These are phyloP conservation scores for Coleophoma crateriformis DNA, from an alignment of 2,329 filamentous ascomycete genomes.

Conservation along the genomic window DNA sequence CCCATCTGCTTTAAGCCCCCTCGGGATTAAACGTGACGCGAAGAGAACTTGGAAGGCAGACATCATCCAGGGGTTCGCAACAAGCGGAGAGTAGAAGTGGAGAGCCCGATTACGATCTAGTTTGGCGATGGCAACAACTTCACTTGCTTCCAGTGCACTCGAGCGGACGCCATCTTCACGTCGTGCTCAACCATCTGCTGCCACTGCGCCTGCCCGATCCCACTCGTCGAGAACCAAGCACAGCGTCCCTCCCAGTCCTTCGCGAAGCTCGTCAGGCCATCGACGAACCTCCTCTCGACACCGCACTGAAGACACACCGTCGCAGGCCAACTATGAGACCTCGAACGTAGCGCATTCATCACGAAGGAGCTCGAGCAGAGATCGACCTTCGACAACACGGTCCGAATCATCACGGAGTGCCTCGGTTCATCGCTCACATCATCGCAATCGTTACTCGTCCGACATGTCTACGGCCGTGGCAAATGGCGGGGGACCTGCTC, in stretches of 20 bases:
- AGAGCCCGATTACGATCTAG: neutral
- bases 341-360: slow-evolving; percentile 49
- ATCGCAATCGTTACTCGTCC: slow-evolving; percentile 30
- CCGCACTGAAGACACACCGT: slow-evolving; percentile 34
- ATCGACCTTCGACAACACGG: slow-evolving; percentile 17
- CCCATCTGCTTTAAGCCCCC: too few relatives aligned
- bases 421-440: slow-evolving; percentile 30
- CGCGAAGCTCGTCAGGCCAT: slow-evolving; percentile 18
- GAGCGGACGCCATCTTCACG: slow-evolving; percentile 17
- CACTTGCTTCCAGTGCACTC: slow-evolving; percentile 12
- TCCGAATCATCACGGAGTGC: slow-evolving; percentile 28
- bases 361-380: slow-evolving; percentile 23
- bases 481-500: slow-evolving; percentile 47
- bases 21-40: too few relatives aligned
- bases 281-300: slow-evolving; percentile 34
- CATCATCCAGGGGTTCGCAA: too few relatives aligned
- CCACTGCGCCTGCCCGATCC: slow-evolving; percentile 12
- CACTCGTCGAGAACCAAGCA: slow-evolving; percentile 21
- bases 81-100: too few relatives aligned
- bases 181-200: slow-evolving; percentile 17
- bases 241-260: slow-evolving; percentile 14
- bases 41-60: too few relatives aligned
- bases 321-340: slow-evolving; percentile 69
- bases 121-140: slow-evolving; percentile 6
- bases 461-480: slow-evolving; percentile 44